Base-by-base conservation (phyloP, 2,329 filamentous ascomycete species). In the Cladosporium sp. region DNA sequence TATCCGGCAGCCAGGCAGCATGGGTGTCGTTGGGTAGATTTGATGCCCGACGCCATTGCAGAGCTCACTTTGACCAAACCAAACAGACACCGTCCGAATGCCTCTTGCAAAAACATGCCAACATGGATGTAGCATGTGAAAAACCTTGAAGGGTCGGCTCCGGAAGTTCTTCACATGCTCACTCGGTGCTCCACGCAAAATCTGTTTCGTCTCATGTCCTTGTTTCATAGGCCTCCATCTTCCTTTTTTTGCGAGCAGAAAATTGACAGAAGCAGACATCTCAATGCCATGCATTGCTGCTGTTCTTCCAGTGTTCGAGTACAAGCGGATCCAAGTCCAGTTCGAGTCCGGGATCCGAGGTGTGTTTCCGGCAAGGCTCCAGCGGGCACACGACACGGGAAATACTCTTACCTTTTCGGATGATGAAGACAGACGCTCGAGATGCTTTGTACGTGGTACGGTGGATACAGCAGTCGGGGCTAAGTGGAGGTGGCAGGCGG, bases 361-460 rank as follows among this genome's bases (percentile, higher is more conserved):
- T 21, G 40, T 12, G 28, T 35, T 52, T 44, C 62, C 6, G 28
- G 28, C 18, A 44, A 49, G 26, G 53, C 29, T 57, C 40, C 53
- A 28, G 50, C 53, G 28, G 40, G 59, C 28, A 64, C 40, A 59
- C 26, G 62, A 50, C 33, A 59, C 31, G 40, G 37, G 16, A 18
- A 52, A 59, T 23, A 35, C 33, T 37, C 66, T 67, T 66, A 67
- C 66, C 66, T 67, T 67, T 67, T 66, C 33, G 62, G 44, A 7
- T 59, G 53, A 23, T 23, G 59, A 58, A 57, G 62, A 65, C 62
- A 65, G 62, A 59, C 56, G 56, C 62, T 65, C 46, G 29, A 50
- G 40, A 65, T 52, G 62, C 40, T 65, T 40, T 50, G 53, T 65
- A 65, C 62, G 60, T 29, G 46, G 60, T 62, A 52, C 62, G 53